These are phyloP conservation scores for Monilinia vaccinii-corymbosi DNA, from an alignment of 2,329 filamentous ascomycete species.

Conservation along the genomic window DNA sequence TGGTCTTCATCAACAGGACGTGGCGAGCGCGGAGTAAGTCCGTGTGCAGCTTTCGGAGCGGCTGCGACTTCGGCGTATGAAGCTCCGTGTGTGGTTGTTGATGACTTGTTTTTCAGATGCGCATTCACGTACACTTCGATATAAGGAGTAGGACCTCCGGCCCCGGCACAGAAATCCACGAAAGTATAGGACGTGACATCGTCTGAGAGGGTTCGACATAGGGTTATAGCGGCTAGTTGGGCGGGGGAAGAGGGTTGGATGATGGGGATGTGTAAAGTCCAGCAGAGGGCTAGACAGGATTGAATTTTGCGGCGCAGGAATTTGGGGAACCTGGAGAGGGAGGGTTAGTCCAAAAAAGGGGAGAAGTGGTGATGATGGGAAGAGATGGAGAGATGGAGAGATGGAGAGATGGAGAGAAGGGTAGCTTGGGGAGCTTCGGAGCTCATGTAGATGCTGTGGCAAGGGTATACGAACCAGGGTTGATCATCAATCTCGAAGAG, in stretches of 20 bases:
- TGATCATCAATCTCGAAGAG: conserved; percentile 62
- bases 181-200: conserved; percentile 48
- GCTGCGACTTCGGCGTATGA: conserved; percentile 2
- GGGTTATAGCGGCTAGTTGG: conserved; percentile 47
- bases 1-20: conserved; percentile 9
- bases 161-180: conserved; percentile 69
- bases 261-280: conserved; percentile 50
- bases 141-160: conserved; percentile 58
- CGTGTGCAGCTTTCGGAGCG: conserved; percentile 9
- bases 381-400: background rate
- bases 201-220: conserved; percentile 42
- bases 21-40: conserved; percentile 21
- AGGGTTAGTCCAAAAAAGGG: background rate
- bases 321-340: conserved; percentile 48
- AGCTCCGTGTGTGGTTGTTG: background rate
- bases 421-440: background rate
- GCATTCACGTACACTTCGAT: conserved; percentile 53
- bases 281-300: conserved; percentile 53
- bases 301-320: conserved; percentile 58
- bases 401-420: background rate
- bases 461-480: conserved; percentile 41
- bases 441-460: conserved; percentile 1
- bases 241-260: conserved; percentile 50
- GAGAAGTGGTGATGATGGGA: background rate
- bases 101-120: conserved; percentile 23